Evolutionary conservation across 2,329 filamentous ascomycete genomes (phyloP).

Genomic region (Huntiella abstrusa): DNA sequence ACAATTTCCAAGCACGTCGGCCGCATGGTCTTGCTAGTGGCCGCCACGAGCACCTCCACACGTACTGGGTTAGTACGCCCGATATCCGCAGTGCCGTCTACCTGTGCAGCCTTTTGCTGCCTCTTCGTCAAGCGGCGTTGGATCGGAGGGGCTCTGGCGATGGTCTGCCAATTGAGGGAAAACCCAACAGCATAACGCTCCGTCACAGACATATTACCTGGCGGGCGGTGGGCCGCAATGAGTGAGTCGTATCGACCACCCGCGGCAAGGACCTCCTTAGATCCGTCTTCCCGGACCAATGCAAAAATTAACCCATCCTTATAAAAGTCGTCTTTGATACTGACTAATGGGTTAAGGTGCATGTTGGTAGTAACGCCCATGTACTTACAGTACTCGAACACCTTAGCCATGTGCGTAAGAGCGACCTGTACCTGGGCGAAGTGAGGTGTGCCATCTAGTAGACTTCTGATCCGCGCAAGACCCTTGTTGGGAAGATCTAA

Average conservation of each 20-base stretch:
- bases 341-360: slow-evolving; percentile 69
- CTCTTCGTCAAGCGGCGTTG: slow-evolving; percentile 40
- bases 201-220: slow-evolving; percentile 39
- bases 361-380: slow-evolving; percentile 61
- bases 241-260: slow-evolving; percentile 85
- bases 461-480: slow-evolving; percentile 36
- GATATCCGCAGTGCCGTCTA: slow-evolving; percentile 10
- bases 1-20: slow-evolving; percentile 61
- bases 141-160: slow-evolving; percentile 45
- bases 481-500: slow-evolving; percentile 36
- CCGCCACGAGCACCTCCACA: slow-evolving; percentile 43
- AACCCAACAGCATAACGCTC: slow-evolving; percentile 79
- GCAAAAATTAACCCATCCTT: slow-evolving; percentile 73
- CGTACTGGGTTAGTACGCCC: not conserved
- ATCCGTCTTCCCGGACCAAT: slow-evolving; percentile 70
- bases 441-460: slow-evolving; percentile 44
- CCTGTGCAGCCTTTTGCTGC: slow-evolving; percentile 42
- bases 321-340: slow-evolving; percentile 84
- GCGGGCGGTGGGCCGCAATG: slow-evolving; percentile 65
- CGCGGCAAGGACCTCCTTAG: slow-evolving; percentile 73
- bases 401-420: slow-evolving; percentile 61
- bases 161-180: slow-evolving; percentile 71
- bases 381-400: slow-evolving; percentile 57
- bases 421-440: slow-evolving; percentile 58
- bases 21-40: slow-evolving; percentile 62